Evolutionary conservation across 495 filamentous ascomycete genomes (phyloP).

Genomic region (Usnea hakonensis): DNA sequence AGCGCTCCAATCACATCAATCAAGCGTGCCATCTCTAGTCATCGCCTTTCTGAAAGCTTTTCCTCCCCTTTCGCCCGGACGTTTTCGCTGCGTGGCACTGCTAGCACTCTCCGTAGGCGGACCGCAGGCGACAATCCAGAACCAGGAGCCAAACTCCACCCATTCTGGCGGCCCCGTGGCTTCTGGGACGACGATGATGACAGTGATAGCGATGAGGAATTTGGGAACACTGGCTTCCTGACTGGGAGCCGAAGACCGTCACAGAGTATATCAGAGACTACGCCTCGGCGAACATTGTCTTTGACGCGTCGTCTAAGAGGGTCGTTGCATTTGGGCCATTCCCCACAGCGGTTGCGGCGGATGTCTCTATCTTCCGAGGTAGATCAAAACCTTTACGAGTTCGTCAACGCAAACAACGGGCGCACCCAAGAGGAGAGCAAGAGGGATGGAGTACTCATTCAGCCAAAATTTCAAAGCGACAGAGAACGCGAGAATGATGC

Average conservation of each 20-base stretch:
- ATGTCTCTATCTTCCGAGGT: not conserved
- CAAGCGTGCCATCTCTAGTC: constrained; percentile 50
- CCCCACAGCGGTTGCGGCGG: constrained; percentile 22
- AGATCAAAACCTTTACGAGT: constrained; percentile 20
- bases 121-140: constrained; percentile 37
- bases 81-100: constrained; percentile 34
- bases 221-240: constrained; percentile 24
- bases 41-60: constrained; percentile 46
- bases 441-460: constrained; percentile 19
- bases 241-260: constrained; percentile 32
- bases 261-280: constrained; percentile 7
- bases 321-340: constrained; percentile 45
- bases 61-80: constrained; percentile 35
- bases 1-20: constrained; percentile 45
- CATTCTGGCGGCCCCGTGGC: constrained; percentile 70
- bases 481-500: not conserved
- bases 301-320: constrained; percentile 32
- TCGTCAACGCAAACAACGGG: constrained; percentile 25
- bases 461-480: not conserved
- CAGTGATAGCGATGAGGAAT: constrained; percentile 40
- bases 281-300: constrained; percentile 12
- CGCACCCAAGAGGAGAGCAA: constrained; percentile 30
- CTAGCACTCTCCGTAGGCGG: constrained; percentile 32
- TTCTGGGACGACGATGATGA: constrained; percentile 60
- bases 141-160: constrained; percentile 53